Percentiles rank a stretch among this genome's conserved stretches.
These are phyloP conservation scores for Cyclocybe cylindracea DNA, from an alignment of 768 basidiomycete genomes.

Conservation along the genomic window DNA sequence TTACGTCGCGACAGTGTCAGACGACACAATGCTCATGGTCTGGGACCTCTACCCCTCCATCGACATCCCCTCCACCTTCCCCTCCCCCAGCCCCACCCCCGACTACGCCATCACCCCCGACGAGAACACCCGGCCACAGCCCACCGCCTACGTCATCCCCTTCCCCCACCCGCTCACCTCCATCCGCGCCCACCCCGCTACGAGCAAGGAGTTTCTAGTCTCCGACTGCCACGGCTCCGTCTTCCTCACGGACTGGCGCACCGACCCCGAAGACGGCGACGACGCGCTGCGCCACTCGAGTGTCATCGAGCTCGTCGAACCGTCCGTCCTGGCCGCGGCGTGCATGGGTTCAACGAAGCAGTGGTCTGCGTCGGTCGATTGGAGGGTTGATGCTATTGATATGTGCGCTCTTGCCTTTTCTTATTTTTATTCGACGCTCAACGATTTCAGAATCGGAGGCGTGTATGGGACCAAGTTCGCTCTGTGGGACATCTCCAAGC, in stretches of 20 bases:
- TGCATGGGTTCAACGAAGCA: conserved; percentile 44
- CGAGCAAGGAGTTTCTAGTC: conserved; percentile 79
- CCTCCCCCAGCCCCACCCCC: conserved; percentile 29
- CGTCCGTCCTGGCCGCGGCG: conserved; percentile 57
- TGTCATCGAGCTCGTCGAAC: conserved; percentile 73
- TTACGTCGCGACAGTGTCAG: conserved; percentile 82
- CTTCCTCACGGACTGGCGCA: conserved; percentile 82
- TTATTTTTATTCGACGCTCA: background rate
- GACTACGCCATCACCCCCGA: conserved; percentile 28
- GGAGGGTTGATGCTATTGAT: conserved; percentile 70
- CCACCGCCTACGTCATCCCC: conserved; percentile 74
- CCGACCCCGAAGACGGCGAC: conserved; percentile 59
- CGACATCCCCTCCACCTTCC: conserved; percentile 39
- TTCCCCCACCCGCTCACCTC: conserved; percentile 74
- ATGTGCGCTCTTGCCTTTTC: conserved; percentile 50
- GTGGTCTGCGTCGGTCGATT: conserved; percentile 63
- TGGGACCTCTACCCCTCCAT: conserved; percentile 77
- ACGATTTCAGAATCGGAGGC: conserved; percentile 63
- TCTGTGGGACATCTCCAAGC: conserved; percentile 73
- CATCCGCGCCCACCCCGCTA: conserved; percentile 69
- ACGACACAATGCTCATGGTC: conserved; percentile 83
- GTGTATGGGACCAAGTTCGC: conserved; percentile 72
- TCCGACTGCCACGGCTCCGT: conserved; percentile 74
- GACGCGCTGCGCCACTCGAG: conserved; percentile 62
- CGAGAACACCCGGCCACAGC: conserved; percentile 53